Base-by-base conservation (phyloP, 1,284 basidiomycete species). In the Athelia sp. region DNA sequence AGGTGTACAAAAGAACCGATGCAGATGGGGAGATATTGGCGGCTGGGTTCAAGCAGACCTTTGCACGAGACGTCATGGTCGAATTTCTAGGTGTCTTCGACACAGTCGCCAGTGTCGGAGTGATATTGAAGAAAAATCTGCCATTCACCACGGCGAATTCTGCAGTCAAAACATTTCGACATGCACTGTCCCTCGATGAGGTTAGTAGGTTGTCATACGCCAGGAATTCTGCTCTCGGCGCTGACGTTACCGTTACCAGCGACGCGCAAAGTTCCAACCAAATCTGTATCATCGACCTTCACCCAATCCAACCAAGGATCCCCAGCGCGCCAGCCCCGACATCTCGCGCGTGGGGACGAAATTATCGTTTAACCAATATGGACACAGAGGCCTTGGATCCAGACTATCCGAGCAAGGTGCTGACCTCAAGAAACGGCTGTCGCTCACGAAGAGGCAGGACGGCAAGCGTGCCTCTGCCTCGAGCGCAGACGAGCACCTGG, bases 21-120 rank as follows among this genome's bases (percentile, higher is more conserved):
- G n/a, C 4, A 1, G 71, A 67, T 34, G 78, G 78, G 52, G 54
- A 63, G 17, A 58, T 62, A 32, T 65, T 82, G 24, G 75, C 74
- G 21, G 67, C 69, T 1, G 79, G 79, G 9, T 89, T 86, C 62
- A 89, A 88, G 63, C 57, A 71, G 51, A 81, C 82, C 0, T 90
- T 85, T 58, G 84, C 79, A 47, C 75, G 67, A 26, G 60, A 70
- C 23, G 81, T 85, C 9, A 66, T 66, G n/a, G 66, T 86, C 17
- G 79, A 84, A 11, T 86, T 85, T 45, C 58, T 86, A 44, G 83
- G 83, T 2, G 77, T 81, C 46, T 86, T 82, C 81, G 84, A 87
- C 49, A 87, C 84, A 0, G 84, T 87, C 13, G 69, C 78, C 4
- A 81, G 80, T 48, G 82, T 85, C 26, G 85, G 87, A 1, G 53